Evolutionary conservation across 768 basidiomycete species (phyloP).

Genomic region (Hirschioporus abietinus): DNA sequence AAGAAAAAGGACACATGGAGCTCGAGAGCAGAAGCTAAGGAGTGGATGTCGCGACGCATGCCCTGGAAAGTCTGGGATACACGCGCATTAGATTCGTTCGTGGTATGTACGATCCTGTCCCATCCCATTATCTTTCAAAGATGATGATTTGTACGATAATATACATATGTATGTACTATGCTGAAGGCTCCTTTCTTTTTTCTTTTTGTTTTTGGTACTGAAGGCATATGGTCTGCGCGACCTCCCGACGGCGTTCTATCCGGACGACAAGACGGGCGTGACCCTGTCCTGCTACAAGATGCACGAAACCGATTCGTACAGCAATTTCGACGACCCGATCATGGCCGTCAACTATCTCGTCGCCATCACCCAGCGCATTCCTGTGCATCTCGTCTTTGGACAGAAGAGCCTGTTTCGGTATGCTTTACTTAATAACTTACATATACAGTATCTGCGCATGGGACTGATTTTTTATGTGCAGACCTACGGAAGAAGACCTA

Average conservation of each 20-base stretch:
- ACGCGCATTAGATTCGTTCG: conserved; percentile 36
- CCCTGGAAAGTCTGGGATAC: conserved; percentile 48
- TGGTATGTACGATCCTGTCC: conserved; percentile 27
- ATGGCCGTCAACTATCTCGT: not conserved
- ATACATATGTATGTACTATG: not conserved
- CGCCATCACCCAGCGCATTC: not conserved
- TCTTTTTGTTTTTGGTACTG: not conserved
- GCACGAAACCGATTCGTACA: conserved; percentile 32
- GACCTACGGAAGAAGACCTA: not conserved
- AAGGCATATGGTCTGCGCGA: conserved; percentile 39
- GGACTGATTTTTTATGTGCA: not conserved
- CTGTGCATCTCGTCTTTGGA: not conserved
- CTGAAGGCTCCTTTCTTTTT: no score
- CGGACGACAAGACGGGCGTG: conserved; percentile 39
- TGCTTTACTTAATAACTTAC: not conserved
- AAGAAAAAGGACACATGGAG: conserved; percentile 48
- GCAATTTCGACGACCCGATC: not conserved
- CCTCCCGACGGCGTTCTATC: conserved; percentile 37
- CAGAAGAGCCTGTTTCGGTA: not conserved
- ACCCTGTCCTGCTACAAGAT: conserved; percentile 41
- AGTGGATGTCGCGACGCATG: conserved; percentile 29
- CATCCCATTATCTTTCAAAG: no score
- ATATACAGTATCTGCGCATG: no score
- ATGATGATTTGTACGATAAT: no score
- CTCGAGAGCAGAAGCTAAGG: conserved; percentile 40